These are phyloP conservation scores for Cylindrotheca fusiformis DNA, from an alignment of 108 stramenopile genomes.

Conservation along the genomic window DNA sequence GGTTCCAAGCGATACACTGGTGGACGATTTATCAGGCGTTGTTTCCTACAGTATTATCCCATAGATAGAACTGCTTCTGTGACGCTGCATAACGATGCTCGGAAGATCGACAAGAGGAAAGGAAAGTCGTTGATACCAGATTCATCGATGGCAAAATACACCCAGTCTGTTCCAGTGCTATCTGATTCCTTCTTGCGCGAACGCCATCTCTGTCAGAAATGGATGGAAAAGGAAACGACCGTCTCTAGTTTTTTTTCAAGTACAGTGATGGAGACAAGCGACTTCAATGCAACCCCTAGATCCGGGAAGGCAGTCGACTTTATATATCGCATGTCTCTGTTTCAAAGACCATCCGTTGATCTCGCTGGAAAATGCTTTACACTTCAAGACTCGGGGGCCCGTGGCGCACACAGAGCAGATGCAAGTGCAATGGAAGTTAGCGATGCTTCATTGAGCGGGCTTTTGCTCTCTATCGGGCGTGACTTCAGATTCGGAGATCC, in stretches of 20 bases:
- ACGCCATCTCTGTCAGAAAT: conserved; percentile 53
- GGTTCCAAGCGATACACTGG: conserved; percentile 45
- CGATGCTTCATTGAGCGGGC: conserved; percentile 68
- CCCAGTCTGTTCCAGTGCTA: conserved; percentile 27
- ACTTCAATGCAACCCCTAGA: conserved; percentile 71
- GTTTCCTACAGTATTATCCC: conserved; percentile 81
- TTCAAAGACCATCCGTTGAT: conserved; percentile 68
- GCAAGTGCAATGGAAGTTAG: conserved; percentile 78
- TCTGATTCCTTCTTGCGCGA: conserved; percentile 44
- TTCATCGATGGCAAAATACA: not conserved
- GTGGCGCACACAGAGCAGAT: conserved; percentile 65
- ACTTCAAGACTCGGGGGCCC: conserved; percentile 59
- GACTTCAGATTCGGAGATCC: not conserved
- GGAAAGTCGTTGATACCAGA: conserved; percentile 14
- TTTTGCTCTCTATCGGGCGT: conserved; percentile 52
- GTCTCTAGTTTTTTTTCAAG: conserved; percentile 49
- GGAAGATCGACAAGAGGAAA: conserved; percentile 57
- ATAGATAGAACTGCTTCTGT: conserved; percentile 74
- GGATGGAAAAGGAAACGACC: conserved; percentile 28
- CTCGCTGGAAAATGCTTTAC: conserved; percentile 68
- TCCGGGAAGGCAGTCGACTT: conserved; percentile 80
- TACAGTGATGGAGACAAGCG: conserved; percentile 70
- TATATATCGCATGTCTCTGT: conserved; percentile 73
- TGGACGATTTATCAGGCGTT: conserved; percentile 65
- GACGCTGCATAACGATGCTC: conserved; percentile 42